Evolutionary conservation across 805 yeast genomes (phyloP), one percentile per base, ranked within the genome.

Genomic region (Spathaspora gorwiae): DNA sequence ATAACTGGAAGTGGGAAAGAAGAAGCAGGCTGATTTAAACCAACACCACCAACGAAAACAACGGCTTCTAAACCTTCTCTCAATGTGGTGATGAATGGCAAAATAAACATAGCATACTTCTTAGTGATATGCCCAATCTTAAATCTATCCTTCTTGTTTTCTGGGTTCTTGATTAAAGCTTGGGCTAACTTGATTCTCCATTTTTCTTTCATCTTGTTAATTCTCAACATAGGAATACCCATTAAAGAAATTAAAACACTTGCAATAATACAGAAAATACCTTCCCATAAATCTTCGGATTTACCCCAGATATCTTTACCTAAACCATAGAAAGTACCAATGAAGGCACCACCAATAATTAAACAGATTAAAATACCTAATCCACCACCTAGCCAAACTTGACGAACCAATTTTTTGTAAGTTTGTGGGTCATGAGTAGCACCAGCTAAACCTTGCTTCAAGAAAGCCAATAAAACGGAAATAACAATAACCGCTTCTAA

Each of bases 61-160:
- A 90, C 90, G 37, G 96, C 96, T 76, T 90, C 97, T 54, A 90
- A 73, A 66, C 97, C 97, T 75, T 90, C 97, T 78, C 97, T 83
- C 51, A 90, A 74, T 48, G 87, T 84, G 26, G 97, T 90, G 60
- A 90, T 73, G 58, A 87, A 85, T n/a, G 97, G 96, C 53, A 90
- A 75, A 47, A 90, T 65, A 58, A 89, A 88, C 90, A 90, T 79
- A 45, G 90, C 79, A 62, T 90, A 90, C 64, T 86, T 87, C 59
- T 80, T 64, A 38, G 65, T 54, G 46, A 54, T 51, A 51, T 61
- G 57, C 7, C 65, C 61, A 31, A 64, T 37, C 42, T 54, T 54
- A 37, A 52, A 80, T 45, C 78, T 66, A 52, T 75, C 83, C 51
- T 66, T 64, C 50, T 64, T 75, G 11, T 61, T 64, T 39, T 66